phyloP scores from a whole-genome alignment of 176 grass and related monocot genomes.

The Aegilops tauschii region DNA sequence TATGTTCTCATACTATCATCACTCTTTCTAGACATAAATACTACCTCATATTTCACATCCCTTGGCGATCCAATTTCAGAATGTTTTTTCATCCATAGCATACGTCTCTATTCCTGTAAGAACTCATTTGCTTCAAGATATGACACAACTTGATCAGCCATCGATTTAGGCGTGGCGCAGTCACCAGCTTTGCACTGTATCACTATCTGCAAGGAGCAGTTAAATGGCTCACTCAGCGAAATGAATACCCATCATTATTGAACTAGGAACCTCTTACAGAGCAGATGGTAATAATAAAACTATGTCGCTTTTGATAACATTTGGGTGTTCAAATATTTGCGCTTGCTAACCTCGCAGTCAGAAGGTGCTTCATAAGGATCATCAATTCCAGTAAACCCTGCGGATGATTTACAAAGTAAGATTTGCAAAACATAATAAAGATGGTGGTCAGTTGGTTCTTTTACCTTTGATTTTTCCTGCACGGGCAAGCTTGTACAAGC shows the following conservation, averaged over 20 bases:
- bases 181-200: constrained; percentile 59
- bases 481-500: constrained; percentile 92
- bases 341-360: constrained; percentile 64
- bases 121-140: constrained; percentile 74
- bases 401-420: not conserved
- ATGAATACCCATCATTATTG: not conserved
- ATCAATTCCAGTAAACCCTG: constrained; percentile 91
- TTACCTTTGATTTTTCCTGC: constrained; percentile 91
- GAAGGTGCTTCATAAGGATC: constrained; percentile 82
- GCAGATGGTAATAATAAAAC: not conserved
- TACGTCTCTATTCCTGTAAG: constrained; percentile 36
- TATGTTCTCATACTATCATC: not conserved
- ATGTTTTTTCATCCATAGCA: not conserved
- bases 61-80: not conserved
- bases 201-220: constrained; percentile 55
- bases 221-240: not conserved
- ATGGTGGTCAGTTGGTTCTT: not conserved
- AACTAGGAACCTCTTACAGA: not conserved
- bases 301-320: not conserved
- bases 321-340: not conserved
- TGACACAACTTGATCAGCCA: constrained; percentile 69
- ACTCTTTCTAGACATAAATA: not conserved
- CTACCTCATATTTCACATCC: not conserved
- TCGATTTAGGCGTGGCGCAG: constrained; percentile 63
- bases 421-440: not conserved